Evolutionary conservation across 1,284 basidiomycete genomes (phyloP).

Genomic region (Lentinula novae-zelandiae): DNA sequence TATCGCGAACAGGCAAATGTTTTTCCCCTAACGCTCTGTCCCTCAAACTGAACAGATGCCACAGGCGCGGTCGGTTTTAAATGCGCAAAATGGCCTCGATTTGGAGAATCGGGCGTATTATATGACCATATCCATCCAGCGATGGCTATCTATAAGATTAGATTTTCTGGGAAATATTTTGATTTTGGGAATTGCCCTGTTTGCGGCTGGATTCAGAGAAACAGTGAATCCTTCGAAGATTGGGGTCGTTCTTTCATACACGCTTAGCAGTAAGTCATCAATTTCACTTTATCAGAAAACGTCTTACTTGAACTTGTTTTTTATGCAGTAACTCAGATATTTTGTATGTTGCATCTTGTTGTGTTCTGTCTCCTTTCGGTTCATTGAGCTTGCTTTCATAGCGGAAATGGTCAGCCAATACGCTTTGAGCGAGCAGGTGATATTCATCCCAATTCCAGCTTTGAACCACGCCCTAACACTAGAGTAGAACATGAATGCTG

Average conservation of each 20-base stretch:
- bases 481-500: constrained; percentile 59
- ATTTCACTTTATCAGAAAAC: not conserved
- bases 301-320: not conserved
- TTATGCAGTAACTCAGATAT: constrained; percentile 46
- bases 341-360: constrained; percentile 34
- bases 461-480: not conserved
- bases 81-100: constrained; percentile 61
- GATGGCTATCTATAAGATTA: constrained; percentile 45
- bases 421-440: constrained; percentile 52
- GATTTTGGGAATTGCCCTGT: constrained; percentile 70
- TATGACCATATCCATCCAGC: constrained; percentile 59
- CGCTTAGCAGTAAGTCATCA: constrained; percentile 46
- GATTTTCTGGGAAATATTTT: constrained; percentile 72
- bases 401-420: constrained; percentile 55
- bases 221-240: constrained; percentile 41
- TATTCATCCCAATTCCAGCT: not conserved
- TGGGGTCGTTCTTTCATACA: constrained; percentile 64
- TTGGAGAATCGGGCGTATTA: constrained; percentile 78
- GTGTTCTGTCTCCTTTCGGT: not conserved
- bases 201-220: constrained; percentile 48
- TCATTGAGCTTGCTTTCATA: constrained; percentile 20
- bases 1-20: constrained; percentile 37
- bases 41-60: not conserved
- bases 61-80: constrained; percentile 41
- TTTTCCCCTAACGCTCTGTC: not conserved